Base-by-base conservation (phyloP, 192 early-diverging fungal genomes). In the Helicostylum pulchrum region DNA sequence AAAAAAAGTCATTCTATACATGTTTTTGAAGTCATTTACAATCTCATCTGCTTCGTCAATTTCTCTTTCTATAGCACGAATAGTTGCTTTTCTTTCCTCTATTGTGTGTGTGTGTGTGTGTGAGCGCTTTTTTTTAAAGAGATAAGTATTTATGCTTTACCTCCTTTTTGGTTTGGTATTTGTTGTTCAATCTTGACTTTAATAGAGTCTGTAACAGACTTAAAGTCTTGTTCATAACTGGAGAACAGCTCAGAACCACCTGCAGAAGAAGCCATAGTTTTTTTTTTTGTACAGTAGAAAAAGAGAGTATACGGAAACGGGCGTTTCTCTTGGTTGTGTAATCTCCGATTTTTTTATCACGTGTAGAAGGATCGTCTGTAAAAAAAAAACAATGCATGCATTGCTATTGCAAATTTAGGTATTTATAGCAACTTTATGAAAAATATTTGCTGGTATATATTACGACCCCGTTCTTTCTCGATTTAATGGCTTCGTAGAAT, bases 41-140 rank as follows among this genome's bases (percentile, higher is more conserved):
- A 98, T 92, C 64, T 96, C 96, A 64, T 89, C 87, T 4, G 89
- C 90, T 69, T 98, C 95, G 31, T 93, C 91, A 23, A 96, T 74
- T 70, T 95, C 92, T 62, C 93, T 80, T 67, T 93, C 87, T 21
- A 87, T 78, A 12, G 91, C 87, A 55, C 89, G 90, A 45, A 86
- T 68, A 17, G 90, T 83, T 11, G 85, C 81, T 67, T 93, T 94
- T 62, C 85, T 78, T 71, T 85, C 73, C 62, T 94, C 90, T 91
- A 75, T 43, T 54, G 48, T n/a, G 17, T 42, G 52, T 10, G 44
- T 19, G 61, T n/a, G 47, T 10, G 66, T 26, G 15, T 51, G 20
- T 51, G 11, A 56, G 26, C 15, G 4, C 8, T 43, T 19, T 20
- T 11, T 8, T 39, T 10, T 56, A 39, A 39, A 20, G 30, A 31